Conservation (phyloP, 148 eudicot genomes). For the Amaranthus cruentus region DNA sequence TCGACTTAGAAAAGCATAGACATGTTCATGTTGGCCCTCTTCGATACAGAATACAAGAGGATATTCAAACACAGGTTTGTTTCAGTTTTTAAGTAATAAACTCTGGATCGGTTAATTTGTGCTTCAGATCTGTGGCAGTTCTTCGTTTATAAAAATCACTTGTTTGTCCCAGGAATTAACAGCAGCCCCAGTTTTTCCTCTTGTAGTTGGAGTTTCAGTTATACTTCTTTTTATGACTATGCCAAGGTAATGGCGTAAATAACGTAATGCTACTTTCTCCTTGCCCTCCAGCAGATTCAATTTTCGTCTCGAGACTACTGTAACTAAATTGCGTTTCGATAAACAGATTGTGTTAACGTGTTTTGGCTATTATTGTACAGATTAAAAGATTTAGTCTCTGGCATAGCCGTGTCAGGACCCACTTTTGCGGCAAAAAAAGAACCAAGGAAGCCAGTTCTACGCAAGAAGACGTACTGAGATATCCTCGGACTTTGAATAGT, state of each 20-base stretch:
- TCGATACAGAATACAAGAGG: constrained; percentile 57
- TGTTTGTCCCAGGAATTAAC: constrained; percentile 68
- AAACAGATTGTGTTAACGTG: not conserved
- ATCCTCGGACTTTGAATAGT: not conserved
- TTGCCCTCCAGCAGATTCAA: not conserved
- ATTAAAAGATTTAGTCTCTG: constrained; percentile 70
- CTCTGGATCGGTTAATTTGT: not conserved
- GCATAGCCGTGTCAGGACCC: constrained; percentile 37
- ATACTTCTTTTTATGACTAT: constrained; percentile 69
- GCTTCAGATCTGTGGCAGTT: not conserved
- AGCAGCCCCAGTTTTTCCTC: constrained; percentile 77
- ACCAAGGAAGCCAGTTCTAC: constrained; percentile 42
- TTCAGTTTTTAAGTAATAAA: not conserved
- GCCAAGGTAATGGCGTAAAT: constrained; percentile 90
- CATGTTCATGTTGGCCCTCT: constrained; percentile 80
- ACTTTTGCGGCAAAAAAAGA: constrained; percentile 58
- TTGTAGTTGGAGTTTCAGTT: constrained; percentile 70
- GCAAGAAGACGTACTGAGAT: constrained; percentile 72
- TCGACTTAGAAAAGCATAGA: constrained; percentile 62
- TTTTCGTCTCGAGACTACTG: not conserved
- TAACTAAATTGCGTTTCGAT: too few species aligned
- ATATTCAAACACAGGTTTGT: constrained; percentile 74
- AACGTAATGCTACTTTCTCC: constrained; percentile 33
- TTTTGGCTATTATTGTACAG: constrained; percentile 29
- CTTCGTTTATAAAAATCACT: not conserved